These are phyloP conservation scores for Oryza glaberrima DNA, from an alignment of 176 grass and related monocot species.

Conservation along the genomic window DNA sequence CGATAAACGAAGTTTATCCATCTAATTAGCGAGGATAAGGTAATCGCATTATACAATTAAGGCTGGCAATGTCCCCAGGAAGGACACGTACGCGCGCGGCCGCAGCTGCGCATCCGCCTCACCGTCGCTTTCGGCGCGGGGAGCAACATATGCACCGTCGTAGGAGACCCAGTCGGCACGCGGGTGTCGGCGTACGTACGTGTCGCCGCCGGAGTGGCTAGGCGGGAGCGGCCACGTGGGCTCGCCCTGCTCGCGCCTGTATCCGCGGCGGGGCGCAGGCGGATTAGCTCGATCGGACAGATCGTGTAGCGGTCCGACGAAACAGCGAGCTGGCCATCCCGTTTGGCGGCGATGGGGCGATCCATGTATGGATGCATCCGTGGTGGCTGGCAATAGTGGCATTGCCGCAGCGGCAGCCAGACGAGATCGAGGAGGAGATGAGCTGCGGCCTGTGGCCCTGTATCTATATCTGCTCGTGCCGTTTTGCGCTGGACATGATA, in stretches of 20 bases:
- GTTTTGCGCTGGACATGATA: not conserved
- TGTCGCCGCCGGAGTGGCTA: not conserved
- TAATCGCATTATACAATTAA: not conserved
- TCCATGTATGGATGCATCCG: not conserved
- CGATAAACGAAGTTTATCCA: not conserved
- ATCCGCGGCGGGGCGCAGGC: not conserved
- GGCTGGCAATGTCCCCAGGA: not conserved
- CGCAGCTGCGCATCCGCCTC: not conserved
- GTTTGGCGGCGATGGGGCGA: not conserved
- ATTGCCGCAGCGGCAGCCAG: not conserved
- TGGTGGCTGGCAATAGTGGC: not conserved
- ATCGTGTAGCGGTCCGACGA: not conserved
- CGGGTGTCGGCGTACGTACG: conserved; percentile 6
- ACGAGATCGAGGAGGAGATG: not conserved
- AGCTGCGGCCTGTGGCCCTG: not conserved
- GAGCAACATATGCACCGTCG: too few species aligned
- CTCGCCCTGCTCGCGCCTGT: not conserved
- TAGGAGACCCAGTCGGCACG: not conserved
- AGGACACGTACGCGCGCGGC: too few species aligned
- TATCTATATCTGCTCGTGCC: not conserved
- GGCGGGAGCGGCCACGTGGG: not conserved
- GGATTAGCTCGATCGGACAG: conserved; percentile 6
- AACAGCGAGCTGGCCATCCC: not conserved
- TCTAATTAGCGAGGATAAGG: not conserved
- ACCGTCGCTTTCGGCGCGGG: conserved; percentile 8